Base-by-base conservation (phyloP, 371 early-diverging fungal genomes). In the Thermomucor indicae-seudaticae region DNA sequence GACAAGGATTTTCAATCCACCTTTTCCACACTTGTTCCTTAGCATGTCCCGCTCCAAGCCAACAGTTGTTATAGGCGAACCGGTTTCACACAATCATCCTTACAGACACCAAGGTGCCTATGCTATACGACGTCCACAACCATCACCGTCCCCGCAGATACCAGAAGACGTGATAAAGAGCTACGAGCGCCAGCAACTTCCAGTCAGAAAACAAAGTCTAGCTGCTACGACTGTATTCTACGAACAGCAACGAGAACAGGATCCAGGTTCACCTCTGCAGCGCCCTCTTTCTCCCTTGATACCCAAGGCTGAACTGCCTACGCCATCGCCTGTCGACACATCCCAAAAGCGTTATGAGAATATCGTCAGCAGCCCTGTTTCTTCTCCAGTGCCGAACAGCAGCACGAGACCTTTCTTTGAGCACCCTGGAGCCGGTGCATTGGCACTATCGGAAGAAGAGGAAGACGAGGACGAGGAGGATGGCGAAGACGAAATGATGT, bases 181-280 rank as follows among this genome's bases (percentile, higher is more conserved):
- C 17, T 72, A 72, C 45, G 60, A 53, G 11, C 60, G 59, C 14
- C 72, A 72, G 40, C 69, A 66, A 29, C 50, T 72, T 4, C 72
- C 72, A 12, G 61, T 72, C 19, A 51, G 72, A 38, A 65, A 65
- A 20, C 72, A 72, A 35, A 72, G 72, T 32, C 41, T 72, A 11
- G 66, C 66, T 35, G 66, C 72, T 12, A 44, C 31, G 2, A 49
- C 35, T 11, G 27, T 31, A n/a, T 30, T 49, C 31, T 49, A 49
- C 28, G 20, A 10, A 17, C 29, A n/a, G 7, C 11, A 25, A 12
- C 28, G 4, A 14, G 19, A 11, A 5, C 37, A 37, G 37, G 19
- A 3, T 10, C 37, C 37, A 37, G 37, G 37, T 5, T n/a, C n/a
- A n/a, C n/a, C n/a, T n/a, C n/a, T n/a, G n/a, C 43, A 42, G 43